These are phyloP conservation scores for Entrophospora sp. DNA, from an alignment of 192 early-diverging fungal species.

Conservation along the genomic window DNA sequence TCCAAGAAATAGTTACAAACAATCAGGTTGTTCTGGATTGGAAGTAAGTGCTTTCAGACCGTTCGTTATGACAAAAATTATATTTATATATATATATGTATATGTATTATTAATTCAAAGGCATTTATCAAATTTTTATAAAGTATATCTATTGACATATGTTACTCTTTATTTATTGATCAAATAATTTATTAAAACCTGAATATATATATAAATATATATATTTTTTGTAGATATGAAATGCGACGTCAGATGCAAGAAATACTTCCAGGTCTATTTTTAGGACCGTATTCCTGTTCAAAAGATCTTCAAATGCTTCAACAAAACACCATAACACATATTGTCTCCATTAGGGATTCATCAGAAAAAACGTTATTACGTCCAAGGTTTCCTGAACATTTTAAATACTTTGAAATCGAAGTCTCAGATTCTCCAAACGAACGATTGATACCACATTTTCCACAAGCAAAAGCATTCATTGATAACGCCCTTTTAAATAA, in stretches of 20 bases:
- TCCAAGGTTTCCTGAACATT: slow-evolving; percentile 38
- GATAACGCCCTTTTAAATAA: slow-evolving; percentile 31
- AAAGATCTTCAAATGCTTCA: slow-evolving; percentile 50
- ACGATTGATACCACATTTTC: slow-evolving; percentile 77
- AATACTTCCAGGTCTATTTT: slow-evolving; percentile 59
- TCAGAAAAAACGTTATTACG: slow-evolving; percentile 58
- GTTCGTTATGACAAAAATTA: neutral
- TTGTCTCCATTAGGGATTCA: slow-evolving; percentile 66
- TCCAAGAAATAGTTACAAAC: slow-evolving; percentile 11
- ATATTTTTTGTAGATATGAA: slow-evolving; percentile 42
- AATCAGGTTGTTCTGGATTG: slow-evolving; percentile 15
- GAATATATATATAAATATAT: neutral
- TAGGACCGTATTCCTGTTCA: slow-evolving; percentile 72
- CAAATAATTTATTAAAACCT: no score
- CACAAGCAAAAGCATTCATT: slow-evolving; percentile 50
- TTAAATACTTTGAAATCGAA: slow-evolving; percentile 58
- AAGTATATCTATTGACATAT: no score
- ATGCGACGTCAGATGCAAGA: slow-evolving; percentile 79
- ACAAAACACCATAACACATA: slow-evolving; percentile 57
- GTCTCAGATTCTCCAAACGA: slow-evolving; percentile 75
- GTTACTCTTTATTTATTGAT: neutral
- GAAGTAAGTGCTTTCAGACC: slow-evolving; percentile 6
- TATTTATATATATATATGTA: neutral
- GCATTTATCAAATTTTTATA: no score
- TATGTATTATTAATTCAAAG: no score